These are phyloP conservation scores for Emericellopsis cladophorae DNA, from an alignment of 2,329 filamentous ascomycete genomes.

Conservation along the genomic window DNA sequence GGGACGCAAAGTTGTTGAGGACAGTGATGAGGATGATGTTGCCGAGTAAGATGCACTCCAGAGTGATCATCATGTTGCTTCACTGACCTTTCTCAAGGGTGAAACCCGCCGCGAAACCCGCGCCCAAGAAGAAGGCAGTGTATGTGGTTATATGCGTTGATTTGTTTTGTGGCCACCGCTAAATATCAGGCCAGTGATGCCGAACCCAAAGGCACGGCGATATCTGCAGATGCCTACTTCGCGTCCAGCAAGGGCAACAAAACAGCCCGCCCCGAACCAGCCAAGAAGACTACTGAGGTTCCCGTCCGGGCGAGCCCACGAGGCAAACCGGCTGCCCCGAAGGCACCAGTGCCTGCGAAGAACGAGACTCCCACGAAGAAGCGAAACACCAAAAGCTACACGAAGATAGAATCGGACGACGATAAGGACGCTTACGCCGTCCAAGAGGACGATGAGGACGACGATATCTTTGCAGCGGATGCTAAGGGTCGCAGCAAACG, in stretches of 20 bases:
- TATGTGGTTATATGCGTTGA: conserved; percentile 15
- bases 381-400: conserved; percentile 24
- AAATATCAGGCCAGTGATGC: conserved; percentile 16
- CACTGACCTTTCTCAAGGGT: conserved; percentile 8
- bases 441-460: conserved; percentile 45
- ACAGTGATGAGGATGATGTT: conserved; percentile 65
- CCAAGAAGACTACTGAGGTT: conserved; percentile 28
- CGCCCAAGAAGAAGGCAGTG: conserved; percentile 41
- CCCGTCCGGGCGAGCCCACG: conserved; percentile 42
- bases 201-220: conserved; percentile 34
- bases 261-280: conserved; percentile 19
- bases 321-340: conserved; percentile 24
- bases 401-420: conserved; percentile 28
- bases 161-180: conserved; percentile 3
- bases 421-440: conserved; percentile 49
- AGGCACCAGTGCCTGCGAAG: conserved; percentile 12
- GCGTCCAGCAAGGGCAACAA: conserved; percentile 30
- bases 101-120: conserved; percentile 42
- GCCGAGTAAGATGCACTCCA: conserved; percentile 28
- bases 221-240: conserved; percentile 46
- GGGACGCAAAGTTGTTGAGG: conserved; percentile 61
- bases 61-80: not conserved
- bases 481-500: conserved; percentile 51
- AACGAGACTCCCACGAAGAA: conserved; percentile 24
- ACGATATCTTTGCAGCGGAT: conserved; percentile 74